Conservation (phyloP, 2,329 filamentous ascomycete species). For the Emergomyces africanus region DNA sequence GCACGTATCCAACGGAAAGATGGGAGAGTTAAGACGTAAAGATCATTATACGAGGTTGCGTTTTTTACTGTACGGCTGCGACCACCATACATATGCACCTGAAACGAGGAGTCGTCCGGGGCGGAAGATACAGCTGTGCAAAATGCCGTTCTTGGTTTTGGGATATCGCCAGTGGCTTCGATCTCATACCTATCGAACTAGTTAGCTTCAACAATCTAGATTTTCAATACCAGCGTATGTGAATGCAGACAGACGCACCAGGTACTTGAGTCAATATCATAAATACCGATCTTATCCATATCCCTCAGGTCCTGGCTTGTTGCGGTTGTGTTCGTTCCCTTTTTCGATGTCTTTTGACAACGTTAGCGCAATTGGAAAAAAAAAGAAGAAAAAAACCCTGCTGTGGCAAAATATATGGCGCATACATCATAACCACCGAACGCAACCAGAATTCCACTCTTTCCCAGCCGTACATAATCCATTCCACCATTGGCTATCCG, state of each 20-base stretch:
- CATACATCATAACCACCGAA: conserved; percentile 5
- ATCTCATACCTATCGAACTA: conserved; percentile 1
- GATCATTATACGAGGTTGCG: neutral
- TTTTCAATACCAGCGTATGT: neutral
- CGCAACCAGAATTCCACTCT: conserved; percentile 1
- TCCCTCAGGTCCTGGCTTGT: neutral
- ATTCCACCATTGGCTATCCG: conserved; percentile 4
- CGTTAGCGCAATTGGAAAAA: neutral
- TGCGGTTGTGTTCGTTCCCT: neutral
- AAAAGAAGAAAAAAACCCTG: neutral
- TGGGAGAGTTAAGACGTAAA: conserved; percentile 1
- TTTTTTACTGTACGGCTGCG: neutral
- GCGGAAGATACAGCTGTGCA: conserved; percentile 2
- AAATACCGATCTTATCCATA: conserved; percentile 1
- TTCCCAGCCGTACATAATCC: conserved; percentile 4
- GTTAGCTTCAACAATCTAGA: neutral
- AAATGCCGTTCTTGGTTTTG: neutral
- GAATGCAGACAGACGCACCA: neutral
- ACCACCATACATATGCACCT: conserved; percentile 4
- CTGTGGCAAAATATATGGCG: neutral
- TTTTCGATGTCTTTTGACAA: neutral
- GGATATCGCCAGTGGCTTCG: conserved; percentile 1
- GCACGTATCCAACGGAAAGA: conserved; percentile 3
- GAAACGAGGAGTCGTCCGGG: conserved; percentile 1
- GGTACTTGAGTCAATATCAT: conserved; percentile 3